Evolutionary conservation across 257 asterid species (phyloP).

Genomic region (Mitragyna speciosa): DNA sequence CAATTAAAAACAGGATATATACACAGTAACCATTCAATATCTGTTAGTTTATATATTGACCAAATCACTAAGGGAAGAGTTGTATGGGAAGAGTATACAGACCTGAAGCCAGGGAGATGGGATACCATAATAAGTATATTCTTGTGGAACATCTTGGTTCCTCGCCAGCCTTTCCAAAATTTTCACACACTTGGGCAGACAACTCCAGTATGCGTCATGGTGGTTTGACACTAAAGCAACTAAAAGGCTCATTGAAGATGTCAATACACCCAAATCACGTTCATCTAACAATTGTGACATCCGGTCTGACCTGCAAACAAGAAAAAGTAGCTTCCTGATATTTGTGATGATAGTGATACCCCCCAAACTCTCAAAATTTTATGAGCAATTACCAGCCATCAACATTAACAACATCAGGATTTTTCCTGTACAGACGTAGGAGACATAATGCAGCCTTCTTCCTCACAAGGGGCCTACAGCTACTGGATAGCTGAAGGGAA

Average conservation of each 20-base stretch:
- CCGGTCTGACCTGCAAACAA: conserved; percentile 82
- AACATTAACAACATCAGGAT: conserved; percentile 94
- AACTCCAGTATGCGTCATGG: conserved; percentile 96
- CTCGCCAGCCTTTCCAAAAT: conserved; percentile 89
- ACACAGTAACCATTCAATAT: neutral
- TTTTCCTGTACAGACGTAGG: conserved; percentile 88
- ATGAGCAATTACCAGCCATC: conserved; percentile 80
- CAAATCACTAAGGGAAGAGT: neutral
- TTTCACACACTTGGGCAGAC: conserved; percentile 95
- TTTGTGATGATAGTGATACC: neutral
- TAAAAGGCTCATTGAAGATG: conserved; percentile 95
- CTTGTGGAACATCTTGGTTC: conserved; percentile 96
- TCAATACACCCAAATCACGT: conserved; percentile 97
- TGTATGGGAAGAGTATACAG: conserved; percentile 26
- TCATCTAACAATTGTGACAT: conserved; percentile 97
- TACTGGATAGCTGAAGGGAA: conserved; percentile 77
- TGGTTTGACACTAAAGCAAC: conserved; percentile 93
- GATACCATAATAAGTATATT: conserved; percentile 95
- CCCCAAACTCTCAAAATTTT: neutral
- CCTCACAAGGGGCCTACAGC: conserved; percentile 97
- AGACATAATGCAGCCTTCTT: conserved; percentile 98
- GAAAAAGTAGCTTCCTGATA: conserved; percentile 16
- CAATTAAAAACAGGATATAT: neutral
- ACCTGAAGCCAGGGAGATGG: conserved; percentile 99
- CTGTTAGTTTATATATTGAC: neutral